Conservation (phyloP, 163 green algal species). For the Volvox carteri region DNA sequence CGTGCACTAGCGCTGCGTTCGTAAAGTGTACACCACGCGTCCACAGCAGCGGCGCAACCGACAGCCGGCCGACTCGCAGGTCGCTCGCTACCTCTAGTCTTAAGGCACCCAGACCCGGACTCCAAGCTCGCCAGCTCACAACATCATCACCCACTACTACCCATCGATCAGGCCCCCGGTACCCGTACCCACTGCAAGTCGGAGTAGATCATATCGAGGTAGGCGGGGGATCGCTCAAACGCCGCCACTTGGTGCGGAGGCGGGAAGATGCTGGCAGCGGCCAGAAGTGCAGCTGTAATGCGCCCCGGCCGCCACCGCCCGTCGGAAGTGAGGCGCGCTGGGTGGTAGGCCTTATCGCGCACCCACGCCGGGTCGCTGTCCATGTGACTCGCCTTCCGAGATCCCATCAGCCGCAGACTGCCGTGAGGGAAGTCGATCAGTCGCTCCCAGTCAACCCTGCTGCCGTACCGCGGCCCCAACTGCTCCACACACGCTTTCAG, state of each 20-base stretch:
- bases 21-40: too few relatives aligned
- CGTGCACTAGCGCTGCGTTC: background rate
- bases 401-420: conserved; percentile 67
- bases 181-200: conserved; percentile 44
- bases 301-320: conserved; percentile 51
- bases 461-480: background rate
- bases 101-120: too few relatives aligned
- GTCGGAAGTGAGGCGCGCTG: background rate
- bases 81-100: too few relatives aligned
- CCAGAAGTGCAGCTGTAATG: conserved; percentile 44
- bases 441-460: conserved; percentile 67
- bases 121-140: too few relatives aligned
- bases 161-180: too few relatives aligned
- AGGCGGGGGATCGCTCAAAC: conserved; percentile 61
- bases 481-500: conserved; percentile 24
- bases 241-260: background rate
- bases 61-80: too few relatives aligned
- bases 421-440: conserved; percentile 73
- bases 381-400: conserved; percentile 42
- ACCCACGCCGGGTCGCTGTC: conserved; percentile 56
- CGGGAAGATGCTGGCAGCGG: conserved; percentile 61
- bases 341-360: conserved; percentile 51
- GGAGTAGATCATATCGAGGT: conserved; percentile 61
- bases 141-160: too few relatives aligned
- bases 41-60: too few relatives aligned